A percentile compares a stretch with the other conserved stretches of the same genome.
phyloP scores from a whole-genome alignment of 176 grass and related monocot genomes.

The Canna indica region DNA sequence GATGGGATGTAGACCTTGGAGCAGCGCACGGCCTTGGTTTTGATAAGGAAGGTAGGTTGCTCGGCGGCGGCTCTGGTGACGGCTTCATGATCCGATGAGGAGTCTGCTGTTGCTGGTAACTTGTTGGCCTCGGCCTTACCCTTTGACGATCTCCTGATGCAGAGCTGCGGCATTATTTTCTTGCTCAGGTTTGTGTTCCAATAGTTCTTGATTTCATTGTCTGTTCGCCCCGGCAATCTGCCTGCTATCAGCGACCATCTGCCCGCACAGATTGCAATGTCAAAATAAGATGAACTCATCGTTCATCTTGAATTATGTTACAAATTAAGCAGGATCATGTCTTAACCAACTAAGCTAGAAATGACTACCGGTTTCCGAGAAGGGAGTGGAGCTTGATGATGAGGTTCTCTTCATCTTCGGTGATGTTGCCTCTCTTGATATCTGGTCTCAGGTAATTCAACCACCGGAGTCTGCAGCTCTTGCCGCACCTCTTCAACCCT shows the following conservation, averaged over 20 bases:
- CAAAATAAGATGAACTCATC: no score
- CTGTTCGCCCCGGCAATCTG: not conserved
- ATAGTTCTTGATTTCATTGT: constrained; percentile 9
- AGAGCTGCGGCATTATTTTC: not conserved
- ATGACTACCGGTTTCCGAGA: constrained; percentile 5
- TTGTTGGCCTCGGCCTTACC: not conserved
- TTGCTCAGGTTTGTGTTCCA: constrained; percentile 4
- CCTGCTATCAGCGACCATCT: constrained; percentile 4
- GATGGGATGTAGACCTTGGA: not conserved
- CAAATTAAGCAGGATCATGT: no score
- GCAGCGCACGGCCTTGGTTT: constrained; percentile 1
- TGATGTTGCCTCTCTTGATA: constrained; percentile 13
- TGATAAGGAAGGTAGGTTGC: not conserved
- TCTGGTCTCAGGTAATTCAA: constrained; percentile 33
- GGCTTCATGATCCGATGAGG: not conserved
- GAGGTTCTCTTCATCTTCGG: not conserved
- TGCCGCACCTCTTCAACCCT: constrained; percentile 29
- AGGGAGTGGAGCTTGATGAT: constrained; percentile 3
- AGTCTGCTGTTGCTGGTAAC: no score
- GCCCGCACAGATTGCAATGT: no score
- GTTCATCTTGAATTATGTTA: no score
- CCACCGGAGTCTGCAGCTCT: constrained; percentile 97
- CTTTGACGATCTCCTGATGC: not conserved
- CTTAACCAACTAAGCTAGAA: no score
- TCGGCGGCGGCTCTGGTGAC: not conserved